Evolutionary conservation across 1,284 basidiomycete genomes (phyloP).

Genomic region (Moesziomyces antarcticus): DNA sequence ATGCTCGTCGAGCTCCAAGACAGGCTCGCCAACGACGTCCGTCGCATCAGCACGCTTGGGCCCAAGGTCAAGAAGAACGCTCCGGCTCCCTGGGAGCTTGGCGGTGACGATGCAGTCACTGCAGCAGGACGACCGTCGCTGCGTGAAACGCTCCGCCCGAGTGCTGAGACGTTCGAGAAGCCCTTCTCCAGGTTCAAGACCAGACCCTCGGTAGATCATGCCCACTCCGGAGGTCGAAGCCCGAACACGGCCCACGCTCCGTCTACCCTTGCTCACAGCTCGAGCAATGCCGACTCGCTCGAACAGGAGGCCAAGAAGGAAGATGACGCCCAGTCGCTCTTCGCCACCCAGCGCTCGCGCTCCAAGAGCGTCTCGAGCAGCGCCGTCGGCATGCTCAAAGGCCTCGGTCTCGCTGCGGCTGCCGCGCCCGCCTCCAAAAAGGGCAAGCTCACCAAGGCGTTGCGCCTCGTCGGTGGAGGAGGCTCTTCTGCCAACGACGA

Average conservation of each 20-base stretch:
- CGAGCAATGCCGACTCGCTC: constrained; percentile 15
- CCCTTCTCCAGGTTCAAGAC: constrained; percentile 40
- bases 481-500: constrained; percentile 7
- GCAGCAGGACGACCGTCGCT: constrained; percentile 28
- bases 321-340: constrained; percentile 24
- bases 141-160: constrained; percentile 32
- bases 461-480: constrained; percentile 42
- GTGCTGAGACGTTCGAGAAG: constrained; percentile 34
- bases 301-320: constrained; percentile 37
- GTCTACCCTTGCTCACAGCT: constrained; percentile 8
- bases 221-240: constrained; percentile 9
- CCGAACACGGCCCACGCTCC: constrained; percentile 19
- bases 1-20: constrained; percentile 32
- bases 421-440: constrained; percentile 53
- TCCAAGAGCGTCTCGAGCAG: constrained; percentile 56
- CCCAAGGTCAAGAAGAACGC: constrained; percentile 62
- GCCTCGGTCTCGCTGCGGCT: constrained; percentile 52
- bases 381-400: constrained; percentile 60
- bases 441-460: constrained; percentile 56
- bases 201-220: constrained; percentile 38
- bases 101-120: constrained; percentile 35
- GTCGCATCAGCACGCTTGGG: constrained; percentile 50
- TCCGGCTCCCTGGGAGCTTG: constrained; percentile 60
- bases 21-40: constrained; percentile 27
- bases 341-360: constrained; percentile 44